Evolutionary conservation across 2,329 filamentous ascomycete genomes (phyloP), one percentile per base, ranked within the genome.

Genomic region (Chrysoporthe puriensis): DNA sequence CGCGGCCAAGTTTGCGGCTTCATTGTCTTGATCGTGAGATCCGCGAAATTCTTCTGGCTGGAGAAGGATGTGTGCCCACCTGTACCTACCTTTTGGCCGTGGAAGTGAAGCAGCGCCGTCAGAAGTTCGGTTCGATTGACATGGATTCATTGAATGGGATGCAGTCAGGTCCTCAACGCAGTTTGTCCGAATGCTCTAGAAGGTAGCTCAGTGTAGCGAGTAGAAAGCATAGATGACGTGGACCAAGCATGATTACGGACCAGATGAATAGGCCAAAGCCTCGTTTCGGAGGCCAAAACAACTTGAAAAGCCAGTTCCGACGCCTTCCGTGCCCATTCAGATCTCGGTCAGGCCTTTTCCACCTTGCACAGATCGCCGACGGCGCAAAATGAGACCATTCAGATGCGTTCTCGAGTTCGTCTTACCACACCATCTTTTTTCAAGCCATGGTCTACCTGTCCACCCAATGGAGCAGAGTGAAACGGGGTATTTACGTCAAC

Each of bases 1-100:
- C 21, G 63, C 63, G 14, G 63, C 63, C n/a, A 6, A 18, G 8
- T 64, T 64, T n/a, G 63, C 34, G 2, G 43, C 54, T 64, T 18
- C n/a, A 11, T n/a, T 59, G 54, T 59, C 44, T 18, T n/a, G 9
- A 60, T 40, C 9, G 36, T 9, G 36, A 40, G 6, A 40, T 2
- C 36, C 36, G 36, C 6, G 9, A 40, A 9, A 40, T 4, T 40
- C 36, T 40, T 40, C 36, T 40, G 6, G 36, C 36, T 40, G 36
- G 36, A 40, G 36, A 40, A 40, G 36, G 36, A 9, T 40, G 9
- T 40, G 36, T 6, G 36, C 36, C 36, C 36, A 40, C 9, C 36
- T 9, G 9, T 40, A 40, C 36, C 36, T 9, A 40, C 36, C 36
- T 40, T 40, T 40, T 9, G 9, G 9, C 9, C 36, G 36, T 40